phyloP scores from a whole-genome alignment of 306 rosid genomes.

The Ochetophila trinervis region DNA sequence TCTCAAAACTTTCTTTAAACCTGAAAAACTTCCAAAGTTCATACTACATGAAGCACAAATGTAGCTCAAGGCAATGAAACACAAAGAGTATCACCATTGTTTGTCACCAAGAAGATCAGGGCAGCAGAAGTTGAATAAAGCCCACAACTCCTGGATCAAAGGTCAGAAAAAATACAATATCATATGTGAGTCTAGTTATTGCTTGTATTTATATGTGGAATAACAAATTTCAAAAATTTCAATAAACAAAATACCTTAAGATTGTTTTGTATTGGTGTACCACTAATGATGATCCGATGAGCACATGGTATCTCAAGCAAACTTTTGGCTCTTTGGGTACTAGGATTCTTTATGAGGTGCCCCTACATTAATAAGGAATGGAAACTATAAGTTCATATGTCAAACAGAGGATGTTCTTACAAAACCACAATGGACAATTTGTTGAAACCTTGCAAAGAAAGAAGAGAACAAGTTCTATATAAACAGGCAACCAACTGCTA shows the following conservation, averaged over 20 bases:
- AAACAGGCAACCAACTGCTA: constrained; percentile 2
- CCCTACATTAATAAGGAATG: constrained; percentile 43
- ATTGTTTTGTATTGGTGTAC: constrained; percentile 93
- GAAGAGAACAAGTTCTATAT: background rate
- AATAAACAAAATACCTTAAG: constrained; percentile 53
- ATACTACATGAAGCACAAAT: constrained; percentile 23
- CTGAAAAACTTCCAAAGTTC: constrained; percentile 40
- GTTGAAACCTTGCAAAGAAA: background rate
- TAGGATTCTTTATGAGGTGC: constrained; percentile 91
- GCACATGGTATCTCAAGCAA: constrained; percentile 84
- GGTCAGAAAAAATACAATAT: constrained; percentile 7
- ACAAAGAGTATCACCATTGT: constrained; percentile 48
- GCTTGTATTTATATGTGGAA: constrained; percentile 5
- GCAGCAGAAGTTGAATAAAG: constrained; percentile 85
- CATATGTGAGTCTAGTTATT: constrained; percentile 11
- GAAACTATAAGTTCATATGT: background rate
- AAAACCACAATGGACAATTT: background rate
- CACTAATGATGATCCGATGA: constrained; percentile 80
- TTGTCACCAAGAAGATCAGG: constrained; percentile 88
- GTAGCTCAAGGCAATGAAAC: constrained; percentile 14
- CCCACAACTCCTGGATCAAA: constrained; percentile 80
- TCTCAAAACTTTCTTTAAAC: constrained; percentile 72
- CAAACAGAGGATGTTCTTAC: constrained; percentile 18
- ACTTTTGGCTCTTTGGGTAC: constrained; percentile 95
- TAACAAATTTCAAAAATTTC: background rate